Base-by-base conservation (phyloP, 805 yeast genomes). In the Yarrowia sp. region DNA sequence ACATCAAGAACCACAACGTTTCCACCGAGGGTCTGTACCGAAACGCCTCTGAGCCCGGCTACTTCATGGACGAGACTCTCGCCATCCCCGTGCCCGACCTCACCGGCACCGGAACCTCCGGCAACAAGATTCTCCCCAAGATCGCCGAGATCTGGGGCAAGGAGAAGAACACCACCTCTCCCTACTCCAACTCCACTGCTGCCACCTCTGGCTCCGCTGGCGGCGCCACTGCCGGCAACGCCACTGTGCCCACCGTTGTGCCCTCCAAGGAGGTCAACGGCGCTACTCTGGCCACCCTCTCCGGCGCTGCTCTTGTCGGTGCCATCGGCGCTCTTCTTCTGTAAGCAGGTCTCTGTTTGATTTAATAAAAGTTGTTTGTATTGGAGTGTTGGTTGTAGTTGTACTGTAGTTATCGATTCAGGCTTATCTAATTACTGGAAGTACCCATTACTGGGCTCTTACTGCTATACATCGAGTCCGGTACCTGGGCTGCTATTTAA, bases 1-100 rank as follows among this genome's bases (percentile, higher is more conserved):
- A 64, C 13, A 66, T 55, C 47, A 3, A 8, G n/a, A 55, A 55
- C 61, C 27, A 38, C 35, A 55, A 55, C 47, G 61, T 55, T 22
- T 55, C 61, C 47, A 55, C 61, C 38, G 38, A 55, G 46, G 47
- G 47, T 2, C 18, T 55, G 10, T 55, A 38, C 61, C 46, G 47
- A 38, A 55, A 55, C 47, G 61, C 47, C 27, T 55, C 61, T 22
- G 21, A 38, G 46, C 35, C 47, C 29, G 61, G 61, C 12, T 55
- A 29, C 29, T 55, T 55, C 36, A 55, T 38, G 46, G 61, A 55
- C 61, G 18, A 19, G 12, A 38, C 25, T 4, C 35, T 55, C 3
- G 10, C 27, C n/a, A 55, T 55, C 47, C 61, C 61, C 22, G 27
- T 29, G 4, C 61, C 61, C 19, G 29, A 55, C 6, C 33, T 55